Evolutionary conservation across 2,329 filamentous ascomycete genomes (phyloP).

Genomic region (Penicillium sp.): DNA sequence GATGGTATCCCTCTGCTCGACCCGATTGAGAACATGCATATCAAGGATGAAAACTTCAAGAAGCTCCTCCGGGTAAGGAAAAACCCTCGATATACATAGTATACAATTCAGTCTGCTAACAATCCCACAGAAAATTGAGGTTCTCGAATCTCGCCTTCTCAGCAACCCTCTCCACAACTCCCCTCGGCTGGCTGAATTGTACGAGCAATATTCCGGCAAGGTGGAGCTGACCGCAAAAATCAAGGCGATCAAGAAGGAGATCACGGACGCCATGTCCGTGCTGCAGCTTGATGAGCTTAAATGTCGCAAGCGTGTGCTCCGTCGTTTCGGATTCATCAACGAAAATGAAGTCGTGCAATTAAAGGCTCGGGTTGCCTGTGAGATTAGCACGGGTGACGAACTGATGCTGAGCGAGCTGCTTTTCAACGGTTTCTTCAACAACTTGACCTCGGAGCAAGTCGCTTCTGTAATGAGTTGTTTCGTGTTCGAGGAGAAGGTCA

Average conservation of each 20-base stretch:
- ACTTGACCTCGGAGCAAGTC: conserved; percentile 79
- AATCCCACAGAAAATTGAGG: conserved; percentile 78
- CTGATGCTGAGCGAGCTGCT: conserved; percentile 87
- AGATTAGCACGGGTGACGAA: conserved; percentile 96
- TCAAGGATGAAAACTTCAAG: conserved; percentile 89
- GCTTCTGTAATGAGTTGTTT: conserved; percentile 87
- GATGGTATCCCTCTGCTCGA: conserved; percentile 87
- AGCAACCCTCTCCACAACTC: conserved; percentile 90
- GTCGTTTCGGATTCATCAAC: conserved; percentile 92
- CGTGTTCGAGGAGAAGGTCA: conserved; percentile 94
- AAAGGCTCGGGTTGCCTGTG: conserved; percentile 94
- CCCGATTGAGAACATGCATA: conserved; percentile 93
- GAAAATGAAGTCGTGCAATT: conserved; percentile 92
- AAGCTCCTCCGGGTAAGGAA: conserved; percentile 65
- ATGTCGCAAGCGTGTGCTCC: conserved; percentile 88
- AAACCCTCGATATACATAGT: neutral
- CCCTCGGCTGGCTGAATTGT: conserved; percentile 75
- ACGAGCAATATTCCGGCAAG: conserved; percentile 82
- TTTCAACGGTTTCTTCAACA: conserved; percentile 98
- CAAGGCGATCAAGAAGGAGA: conserved; percentile 83
- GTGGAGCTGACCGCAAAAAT: conserved; percentile 71
- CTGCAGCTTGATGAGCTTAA: conserved; percentile 95
- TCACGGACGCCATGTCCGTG: conserved; percentile 77
- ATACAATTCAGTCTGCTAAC: conserved; percentile 17
- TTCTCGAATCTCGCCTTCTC: conserved; percentile 83